Percentiles rank a stretch among this genome's conserved stretches.
Conservation (phyloP, 2,329 filamentous ascomycete species). For the Exutisphaerella laricina region DNA sequence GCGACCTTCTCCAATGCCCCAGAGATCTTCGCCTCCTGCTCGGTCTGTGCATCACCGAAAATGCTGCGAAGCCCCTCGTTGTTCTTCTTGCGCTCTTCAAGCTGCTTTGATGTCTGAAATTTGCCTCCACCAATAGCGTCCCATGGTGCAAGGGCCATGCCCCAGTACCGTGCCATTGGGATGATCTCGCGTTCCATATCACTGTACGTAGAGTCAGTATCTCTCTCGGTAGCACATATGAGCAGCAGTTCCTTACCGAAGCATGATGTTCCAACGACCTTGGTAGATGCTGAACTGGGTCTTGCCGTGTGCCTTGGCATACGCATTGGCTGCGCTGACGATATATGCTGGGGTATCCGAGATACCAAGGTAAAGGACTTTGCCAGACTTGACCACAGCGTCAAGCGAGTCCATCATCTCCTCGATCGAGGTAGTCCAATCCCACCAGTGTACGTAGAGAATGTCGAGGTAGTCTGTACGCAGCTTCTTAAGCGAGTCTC, state of each 20-base stretch:
- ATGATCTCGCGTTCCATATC: conserved; percentile 45
- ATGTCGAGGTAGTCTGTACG: conserved; percentile 66
- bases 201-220: neutral
- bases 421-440: conserved; percentile 39
- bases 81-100: conserved; percentile 40
- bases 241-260: too few species aligned
- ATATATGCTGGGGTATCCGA: conserved; percentile 43
- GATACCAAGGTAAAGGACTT: conserved; percentile 43
- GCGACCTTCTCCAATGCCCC: conserved; percentile 57
- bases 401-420: conserved; percentile 44
- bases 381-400: conserved; percentile 37
- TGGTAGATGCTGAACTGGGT: conserved; percentile 34
- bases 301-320: conserved; percentile 35
- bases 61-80: conserved; percentile 31
- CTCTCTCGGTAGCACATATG: too few species aligned
- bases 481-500: conserved; percentile 44
- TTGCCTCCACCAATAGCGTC: conserved; percentile 38
- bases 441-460: conserved; percentile 37
- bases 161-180: conserved; percentile 40
- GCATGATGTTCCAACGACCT: conserved; percentile 39
- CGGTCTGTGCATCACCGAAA: conserved; percentile 29
- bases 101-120: conserved; percentile 41
- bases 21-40: conserved; percentile 49
- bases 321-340: conserved; percentile 37
- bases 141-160: conserved; percentile 52